Percentiles rank a stretch among this genome's conserved stretches.
These are phyloP conservation scores for Kodamaea derodonti DNA, from an alignment of 1,139 yeast genomes.

Conservation along the genomic window DNA sequence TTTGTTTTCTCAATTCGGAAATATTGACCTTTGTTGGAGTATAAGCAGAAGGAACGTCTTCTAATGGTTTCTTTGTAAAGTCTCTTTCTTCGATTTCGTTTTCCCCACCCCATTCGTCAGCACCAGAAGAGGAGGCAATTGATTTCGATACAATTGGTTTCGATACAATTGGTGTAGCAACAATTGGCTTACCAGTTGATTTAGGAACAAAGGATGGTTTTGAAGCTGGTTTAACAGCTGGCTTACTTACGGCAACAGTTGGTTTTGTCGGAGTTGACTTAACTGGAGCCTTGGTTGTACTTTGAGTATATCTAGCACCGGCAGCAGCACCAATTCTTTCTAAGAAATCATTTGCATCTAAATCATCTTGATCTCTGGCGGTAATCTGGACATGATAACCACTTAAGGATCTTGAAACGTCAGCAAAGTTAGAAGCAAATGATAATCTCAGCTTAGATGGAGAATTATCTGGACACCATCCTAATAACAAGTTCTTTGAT, in stretches of 20 bases:
- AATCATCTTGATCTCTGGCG: slow-evolving; percentile 91
- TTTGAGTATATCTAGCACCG: slow-evolving; percentile 84
- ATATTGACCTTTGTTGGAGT: slow-evolving; percentile 57
- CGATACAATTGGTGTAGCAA: slow-evolving; percentile 13
- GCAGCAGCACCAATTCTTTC: slow-evolving; percentile 84
- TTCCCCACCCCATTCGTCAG: slow-evolving; percentile 65
- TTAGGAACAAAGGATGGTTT: slow-evolving; percentile 33
- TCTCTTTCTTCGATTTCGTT: slow-evolving; percentile 71
- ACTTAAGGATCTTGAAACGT: slow-evolving; percentile 60
- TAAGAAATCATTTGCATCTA: slow-evolving; percentile 73
- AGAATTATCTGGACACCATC: slow-evolving; percentile 93
- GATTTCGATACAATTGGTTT: slow-evolving; percentile 16
- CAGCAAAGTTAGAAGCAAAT: slow-evolving; percentile 72
- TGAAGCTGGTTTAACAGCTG: slow-evolving; percentile 23
- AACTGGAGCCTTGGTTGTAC: slow-evolving; percentile 9
- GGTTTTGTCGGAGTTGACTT: slow-evolving; percentile 14
- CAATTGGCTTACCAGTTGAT: slow-evolving; percentile 39
- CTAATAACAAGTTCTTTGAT: slow-evolving; percentile 75
- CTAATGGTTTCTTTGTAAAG: slow-evolving; percentile 58
- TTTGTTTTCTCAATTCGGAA: slow-evolving; percentile 41
- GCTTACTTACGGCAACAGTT: slow-evolving; percentile 14
- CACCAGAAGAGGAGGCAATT: slow-evolving; percentile 36
- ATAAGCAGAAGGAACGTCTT: slow-evolving; percentile 61
- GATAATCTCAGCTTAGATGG: slow-evolving; percentile 71
- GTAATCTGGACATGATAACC: slow-evolving; percentile 96